phyloP scores from a whole-genome alignment of 2,329 filamentous ascomycete genomes.

The Xylariales sp. region DNA sequence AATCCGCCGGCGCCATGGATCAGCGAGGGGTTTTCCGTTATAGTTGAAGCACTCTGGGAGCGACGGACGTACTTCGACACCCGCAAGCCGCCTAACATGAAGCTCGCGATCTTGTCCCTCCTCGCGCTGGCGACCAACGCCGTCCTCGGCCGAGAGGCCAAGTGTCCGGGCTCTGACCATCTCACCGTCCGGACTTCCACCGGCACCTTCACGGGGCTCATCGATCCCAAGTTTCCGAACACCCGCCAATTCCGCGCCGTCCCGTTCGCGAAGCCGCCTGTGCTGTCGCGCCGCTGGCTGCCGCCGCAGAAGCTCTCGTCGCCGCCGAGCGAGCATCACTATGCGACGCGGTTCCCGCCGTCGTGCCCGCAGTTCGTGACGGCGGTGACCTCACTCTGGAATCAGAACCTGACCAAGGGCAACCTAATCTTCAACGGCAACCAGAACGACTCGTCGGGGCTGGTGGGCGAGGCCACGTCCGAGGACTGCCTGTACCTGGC shows the following conservation, averaged over 20 bases:
- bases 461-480: slow-evolving; percentile 13
- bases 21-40: background rate
- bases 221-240: slow-evolving; percentile 26
- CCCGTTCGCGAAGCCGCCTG: slow-evolving; percentile 32
- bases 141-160: slow-evolving; percentile 5
- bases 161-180: slow-evolving; percentile 3
- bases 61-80: background rate
- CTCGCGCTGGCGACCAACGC: slow-evolving; percentile 1
- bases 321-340: slow-evolving; percentile 18
- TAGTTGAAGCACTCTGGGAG: slow-evolving; percentile 5
- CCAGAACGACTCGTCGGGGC: slow-evolving; percentile 21
- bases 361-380: slow-evolving; percentile 31
- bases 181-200: slow-evolving; percentile 27
- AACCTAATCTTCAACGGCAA: slow-evolving; percentile 27
- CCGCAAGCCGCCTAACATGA: slow-evolving; percentile 6
- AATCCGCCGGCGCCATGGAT: background rate
- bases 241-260: slow-evolving; percentile 33
- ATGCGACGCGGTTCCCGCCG: slow-evolving; percentile 23
- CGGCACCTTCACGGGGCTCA: slow-evolving; percentile 28
- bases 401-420: slow-evolving; percentile 23
- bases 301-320: slow-evolving; percentile 21
- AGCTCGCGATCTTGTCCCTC: slow-evolving; percentile 8
- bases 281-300: slow-evolving; percentile 24
- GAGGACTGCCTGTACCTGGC: slow-evolving; percentile 32
- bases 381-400: slow-evolving; percentile 23